Base-by-base conservation (phyloP, 129 eudicot species). In the Daucus carota region DNA sequence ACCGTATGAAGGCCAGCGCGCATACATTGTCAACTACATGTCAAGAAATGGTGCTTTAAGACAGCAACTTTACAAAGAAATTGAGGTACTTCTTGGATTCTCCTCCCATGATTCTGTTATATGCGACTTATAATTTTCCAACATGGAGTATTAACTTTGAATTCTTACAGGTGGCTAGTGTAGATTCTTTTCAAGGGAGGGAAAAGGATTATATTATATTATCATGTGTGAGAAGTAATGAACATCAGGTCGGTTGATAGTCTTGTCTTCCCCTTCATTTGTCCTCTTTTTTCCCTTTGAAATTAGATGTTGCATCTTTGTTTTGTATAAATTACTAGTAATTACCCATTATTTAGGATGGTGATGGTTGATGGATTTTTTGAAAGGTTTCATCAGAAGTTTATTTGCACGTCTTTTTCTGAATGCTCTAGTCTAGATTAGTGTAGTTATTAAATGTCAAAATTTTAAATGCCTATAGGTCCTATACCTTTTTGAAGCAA, bases 1-100 rank as follows among this genome's bases (percentile, higher is more conserved):
- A 72, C 98, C 98, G 5, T 92, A 92, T 72, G 98, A 92, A 81
- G 98, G 98, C 26, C 98, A 92, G 72, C 89, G 98, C 31, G 98
- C 98, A 65, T 92, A 92, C 73, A 92, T 92, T 31, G 98, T 92
- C 47, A 92, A 93, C 83, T 90, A 93, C 60, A 93, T 93, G 97
- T 82, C 98, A 33, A 86, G 98, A 70, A 93, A 93, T 85, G 97
- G 97, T 76, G 90, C 98, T 76, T 84, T 93, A 33, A 88, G 98
- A 77, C 98, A 93, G 82, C 97, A 93, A 68, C 91, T 93, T 47
- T 93, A 93, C 90, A 93, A 93, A 83, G 98, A 93, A 84, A 90
- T 93, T 77, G 98, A 93, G 97, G 98, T 84, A 52, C 60, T n/a
- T 71, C 32, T 26, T 73, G 70, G 54, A 18, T 75, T 36, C 41